Base-by-base conservation (phyloP, 2,329 filamentous ascomycete genomes). In the Verticillium tricorpus region DNA sequence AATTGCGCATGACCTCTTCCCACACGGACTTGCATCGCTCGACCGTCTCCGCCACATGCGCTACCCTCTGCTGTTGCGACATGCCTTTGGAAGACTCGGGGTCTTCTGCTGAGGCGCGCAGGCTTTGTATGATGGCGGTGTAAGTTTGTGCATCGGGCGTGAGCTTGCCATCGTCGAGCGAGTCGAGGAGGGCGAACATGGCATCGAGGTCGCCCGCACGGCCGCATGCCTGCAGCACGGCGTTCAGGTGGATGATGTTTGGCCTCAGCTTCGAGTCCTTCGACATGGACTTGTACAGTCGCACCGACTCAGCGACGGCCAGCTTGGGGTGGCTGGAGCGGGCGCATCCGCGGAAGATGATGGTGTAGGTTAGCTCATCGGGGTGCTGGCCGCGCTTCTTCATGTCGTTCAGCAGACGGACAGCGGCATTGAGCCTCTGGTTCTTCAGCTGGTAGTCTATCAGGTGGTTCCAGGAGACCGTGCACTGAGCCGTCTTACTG, bases 321-420 rank as follows among this genome's bases (percentile, higher is more conserved):
- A 85, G 73, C 54, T 83, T 78, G 0, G 81, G 75, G 62, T 89
- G 83, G 1, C 82, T 72, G 17, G 88, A 86, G 52, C 81, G 76
- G 50, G 88, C 84, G 60, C 93, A 86, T 34, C 93, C 94, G 58
- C 85, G 82, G 67, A 99, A 87, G 62, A 98, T 84, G 62, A 91
- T 88, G 19, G 91, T 95, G 72, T 91, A 97, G 0, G 95, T 97
- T 69, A 89, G 85, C 3, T 86, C 84, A 72, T 93, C 94, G 1
- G 95, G 94, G 31, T 84, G 80, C 69, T 96, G 90, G 5, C 82
- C 89, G 64, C 93, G 85, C 78, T 98, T 98, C 78, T 98, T 99
- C 94, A 99, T 98, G 90, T 92, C 94, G 74, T 97, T 97, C 78
- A 88, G 97, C n/a, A 92, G 80, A 76, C 90, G 93, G 62, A 96